Evolutionary conservation across 2,329 filamentous ascomycete genomes (phyloP).

Genomic region (Paecilomyces fulvus): DNA sequence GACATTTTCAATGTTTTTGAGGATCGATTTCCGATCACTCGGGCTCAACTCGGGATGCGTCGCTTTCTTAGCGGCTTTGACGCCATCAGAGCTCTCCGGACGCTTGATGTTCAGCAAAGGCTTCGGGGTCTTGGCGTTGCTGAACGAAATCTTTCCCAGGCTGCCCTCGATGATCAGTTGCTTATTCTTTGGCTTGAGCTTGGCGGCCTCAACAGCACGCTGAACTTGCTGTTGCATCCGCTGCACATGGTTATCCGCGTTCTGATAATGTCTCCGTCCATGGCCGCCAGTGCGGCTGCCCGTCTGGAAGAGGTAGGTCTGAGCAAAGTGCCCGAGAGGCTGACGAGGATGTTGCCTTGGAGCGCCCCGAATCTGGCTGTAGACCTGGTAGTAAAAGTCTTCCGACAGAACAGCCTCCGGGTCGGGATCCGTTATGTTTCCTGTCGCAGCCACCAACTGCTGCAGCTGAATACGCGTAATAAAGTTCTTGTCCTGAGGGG

Average conservation of each 20-base stretch:
- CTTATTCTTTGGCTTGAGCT: conserved; percentile 95
- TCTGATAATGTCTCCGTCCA: conserved; percentile 63
- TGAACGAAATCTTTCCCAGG: conserved; percentile 96
- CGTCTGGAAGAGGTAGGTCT: conserved; percentile 95
- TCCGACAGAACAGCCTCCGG: conserved; percentile 75
- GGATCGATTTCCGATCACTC: conserved; percentile 70
- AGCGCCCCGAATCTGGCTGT: conserved; percentile 84
- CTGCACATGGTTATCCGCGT: conserved; percentile 93
- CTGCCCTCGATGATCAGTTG: conserved; percentile 94
- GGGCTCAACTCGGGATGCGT: conserved; percentile 45
- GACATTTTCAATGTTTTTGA: conserved; percentile 80
- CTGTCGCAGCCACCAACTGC: conserved; percentile 86
- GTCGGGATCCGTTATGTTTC: conserved; percentile 71
- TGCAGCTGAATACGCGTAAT: conserved; percentile 96
- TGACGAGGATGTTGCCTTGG: conserved; percentile 87
- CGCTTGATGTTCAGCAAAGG: conserved; percentile 93
- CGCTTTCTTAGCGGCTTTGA: conserved; percentile 40
- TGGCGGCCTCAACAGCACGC: conserved; percentile 91
- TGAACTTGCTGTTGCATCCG: conserved; percentile 99
- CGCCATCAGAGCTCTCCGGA: conserved; percentile 57
- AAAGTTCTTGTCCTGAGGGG: conserved; percentile 98
- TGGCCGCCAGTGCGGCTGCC: conserved; percentile 67
- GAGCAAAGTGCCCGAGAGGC: conserved; percentile 89
- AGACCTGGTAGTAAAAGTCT: conserved; percentile 98
- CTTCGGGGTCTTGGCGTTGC: conserved; percentile 95